These are phyloP conservation scores for Suhomyces coccinellae DNA, from an alignment of 1,139 yeast species.

Conservation along the genomic window DNA sequence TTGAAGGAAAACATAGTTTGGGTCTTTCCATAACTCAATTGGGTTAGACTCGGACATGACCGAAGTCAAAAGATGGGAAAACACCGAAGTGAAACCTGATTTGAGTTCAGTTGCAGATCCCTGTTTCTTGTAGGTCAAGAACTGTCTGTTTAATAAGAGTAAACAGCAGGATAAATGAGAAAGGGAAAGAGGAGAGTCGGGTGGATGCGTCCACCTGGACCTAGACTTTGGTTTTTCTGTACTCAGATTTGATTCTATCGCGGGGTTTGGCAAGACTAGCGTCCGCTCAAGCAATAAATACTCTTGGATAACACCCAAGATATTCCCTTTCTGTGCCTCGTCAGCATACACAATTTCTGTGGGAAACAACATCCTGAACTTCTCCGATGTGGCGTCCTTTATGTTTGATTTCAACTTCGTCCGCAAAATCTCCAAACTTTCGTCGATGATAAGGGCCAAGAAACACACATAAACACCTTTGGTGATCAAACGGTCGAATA, in stretches of 20 bases:
- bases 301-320: slow-evolving; percentile 21
- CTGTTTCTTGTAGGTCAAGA: slow-evolving; percentile 20
- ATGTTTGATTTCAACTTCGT: slow-evolving; percentile 15
- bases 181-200: slow-evolving; percentile 20
- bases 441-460: slow-evolving; percentile 36
- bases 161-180: slow-evolving; percentile 27
- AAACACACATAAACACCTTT: slow-evolving; percentile 35
- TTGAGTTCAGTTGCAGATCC: slow-evolving; percentile 18
- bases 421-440: slow-evolving; percentile 29
- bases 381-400: slow-evolving; percentile 14
- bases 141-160: slow-evolving; percentile 25
- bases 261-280: neutral
- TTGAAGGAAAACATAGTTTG: slow-evolving; percentile 27
- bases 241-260: neutral
- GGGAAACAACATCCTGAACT: slow-evolving; percentile 29
- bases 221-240: neutral
- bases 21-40: slow-evolving; percentile 42
- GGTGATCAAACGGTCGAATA: slow-evolving; percentile 17
- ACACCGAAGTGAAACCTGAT: slow-evolving; percentile 20
- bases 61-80: slow-evolving; percentile 20
- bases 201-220: neutral
- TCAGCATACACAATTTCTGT: slow-evolving; percentile 23
- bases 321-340: slow-evolving; percentile 19
- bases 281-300: slow-evolving; percentile 12
- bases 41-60: slow-evolving; percentile 19